Evolutionary conservation across 495 filamentous ascomycete species (phyloP).

Genomic region (Pyrenula aspistea): DNA sequence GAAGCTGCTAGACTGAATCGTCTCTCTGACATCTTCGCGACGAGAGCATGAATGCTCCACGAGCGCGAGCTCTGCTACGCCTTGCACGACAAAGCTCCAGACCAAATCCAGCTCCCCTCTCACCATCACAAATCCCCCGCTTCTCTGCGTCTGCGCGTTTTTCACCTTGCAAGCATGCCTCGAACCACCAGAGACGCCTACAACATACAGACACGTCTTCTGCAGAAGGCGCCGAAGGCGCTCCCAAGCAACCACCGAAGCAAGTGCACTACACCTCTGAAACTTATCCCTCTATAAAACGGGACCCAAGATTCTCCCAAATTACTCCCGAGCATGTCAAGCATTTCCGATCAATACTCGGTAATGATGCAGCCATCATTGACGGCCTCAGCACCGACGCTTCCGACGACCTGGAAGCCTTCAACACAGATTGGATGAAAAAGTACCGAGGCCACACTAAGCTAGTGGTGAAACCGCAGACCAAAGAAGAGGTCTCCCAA

Average conservation of each 20-base stretch:
- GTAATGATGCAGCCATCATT: conserved; percentile 64
- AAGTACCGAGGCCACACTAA: conserved; percentile 89
- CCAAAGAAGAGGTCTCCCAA: conserved; percentile 74
- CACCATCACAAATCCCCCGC: background rate
- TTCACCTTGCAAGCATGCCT: background rate
- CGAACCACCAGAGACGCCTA: background rate
- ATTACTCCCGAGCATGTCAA: conserved; percentile 65
- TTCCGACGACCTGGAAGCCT: conserved; percentile 72
- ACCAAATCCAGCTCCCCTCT: background rate
- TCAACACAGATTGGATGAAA: conserved; percentile 98
- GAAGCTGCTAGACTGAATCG: too few species aligned
- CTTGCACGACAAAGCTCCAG: background rate
- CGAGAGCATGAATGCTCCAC: too few species aligned
- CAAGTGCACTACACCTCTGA: conserved; percentile 68
- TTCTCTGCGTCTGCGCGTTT: background rate
- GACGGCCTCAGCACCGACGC: conserved; percentile 66
- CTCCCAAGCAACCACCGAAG: conserved; percentile 14
- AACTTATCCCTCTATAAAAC: conserved; percentile 70
- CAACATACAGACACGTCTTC: background rate
- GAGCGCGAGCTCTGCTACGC: background rate
- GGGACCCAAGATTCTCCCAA: conserved; percentile 57
- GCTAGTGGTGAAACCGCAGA: conserved; percentile 74
- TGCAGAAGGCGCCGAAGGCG: background rate
- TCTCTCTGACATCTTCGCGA: too few species aligned
- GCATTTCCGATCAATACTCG: conserved; percentile 66